These are phyloP conservation scores for Pseudogymnoascus sp. DNA, from an alignment of 2,329 filamentous ascomycete species.

Conservation along the genomic window DNA sequence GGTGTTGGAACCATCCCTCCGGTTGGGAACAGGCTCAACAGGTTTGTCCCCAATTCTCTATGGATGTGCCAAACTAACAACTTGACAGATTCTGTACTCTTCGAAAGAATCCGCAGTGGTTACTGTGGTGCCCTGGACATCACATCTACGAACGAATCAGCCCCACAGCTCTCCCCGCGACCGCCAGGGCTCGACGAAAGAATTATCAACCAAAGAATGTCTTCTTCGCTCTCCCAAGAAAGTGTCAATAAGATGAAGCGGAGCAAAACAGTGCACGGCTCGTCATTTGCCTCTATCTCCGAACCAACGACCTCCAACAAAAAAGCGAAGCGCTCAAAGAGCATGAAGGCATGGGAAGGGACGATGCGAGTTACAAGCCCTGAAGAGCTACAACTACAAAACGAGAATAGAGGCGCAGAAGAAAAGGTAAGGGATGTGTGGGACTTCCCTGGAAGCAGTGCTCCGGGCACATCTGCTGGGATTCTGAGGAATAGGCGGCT, in stretches of 20 bases:
- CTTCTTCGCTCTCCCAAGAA: constrained; percentile 4
- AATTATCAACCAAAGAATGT: constrained; percentile 9
- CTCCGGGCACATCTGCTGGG: background rate
- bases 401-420: background rate
- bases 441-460: constrained; percentile 14
- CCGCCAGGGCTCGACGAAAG: constrained; percentile 5
- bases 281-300: constrained; percentile 6
- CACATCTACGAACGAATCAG: background rate
- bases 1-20: background rate
- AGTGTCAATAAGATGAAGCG: background rate
- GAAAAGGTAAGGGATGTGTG: constrained; percentile 6
- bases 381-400: background rate
- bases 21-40: constrained; percentile 10
- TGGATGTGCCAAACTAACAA: background rate
- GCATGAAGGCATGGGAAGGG: constrained; percentile 5
- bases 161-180: background rate
- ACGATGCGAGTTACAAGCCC: constrained; percentile 10
- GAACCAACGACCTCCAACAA: background rate
- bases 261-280: constrained; percentile 8
- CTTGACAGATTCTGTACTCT: constrained; percentile 9
- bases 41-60: background rate
- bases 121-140: background rate
- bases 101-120: constrained; percentile 11
- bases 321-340: constrained; percentile 9
- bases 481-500: background rate